Base-by-base conservation (phyloP, 176 grass and related monocot species). In the Ananas comosus region DNA sequence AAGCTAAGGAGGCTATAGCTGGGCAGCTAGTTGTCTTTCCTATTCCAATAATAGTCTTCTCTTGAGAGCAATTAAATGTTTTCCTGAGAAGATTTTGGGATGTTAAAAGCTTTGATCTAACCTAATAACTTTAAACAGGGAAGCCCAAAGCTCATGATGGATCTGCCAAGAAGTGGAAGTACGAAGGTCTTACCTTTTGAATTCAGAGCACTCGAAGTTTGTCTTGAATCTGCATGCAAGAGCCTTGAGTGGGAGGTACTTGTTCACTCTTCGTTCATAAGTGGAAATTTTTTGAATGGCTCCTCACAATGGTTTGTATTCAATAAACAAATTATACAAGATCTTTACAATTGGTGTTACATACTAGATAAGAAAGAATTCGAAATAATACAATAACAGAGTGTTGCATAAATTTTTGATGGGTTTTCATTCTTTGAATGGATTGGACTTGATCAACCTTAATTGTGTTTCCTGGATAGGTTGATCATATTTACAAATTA, bases 141-240 rank as follows among this genome's bases (percentile, higher is more conserved):
- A 68, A 82, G 59, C 72, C 72, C 67, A 70, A 73, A 78, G 65
- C 82, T 74, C 10, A 74, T 59, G 59, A 70, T 92, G 47, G 50
- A 74, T 54, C 13, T 78, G 3, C 23, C 51, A 64, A 85, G 79
- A 79, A 81, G 92, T 84, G 89, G 78, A 58, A 88, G 83, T 63
- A 67, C 70, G 23, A 92, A 92, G 48, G 69, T 90, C 76, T 75
- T 97, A 59, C 94, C 94, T 10, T 97, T 97, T 4, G 89, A 97
- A 74, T 97, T 97, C 71, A 79, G 79, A 81, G 94, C 94, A 7
- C 89, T 97, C 65, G 94, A 97, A 80, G 89, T 92, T 21, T 97
- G 94, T 56, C 89, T 97, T 21, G 94, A 92, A 74, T 92, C 94
- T 64, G 84, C 94, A 61, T 97, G 94, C 79, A 92, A 87, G 81